Base-by-base conservation (phyloP, 2,329 filamentous ascomycete species). In the Curvularia eragrostidis region DNA sequence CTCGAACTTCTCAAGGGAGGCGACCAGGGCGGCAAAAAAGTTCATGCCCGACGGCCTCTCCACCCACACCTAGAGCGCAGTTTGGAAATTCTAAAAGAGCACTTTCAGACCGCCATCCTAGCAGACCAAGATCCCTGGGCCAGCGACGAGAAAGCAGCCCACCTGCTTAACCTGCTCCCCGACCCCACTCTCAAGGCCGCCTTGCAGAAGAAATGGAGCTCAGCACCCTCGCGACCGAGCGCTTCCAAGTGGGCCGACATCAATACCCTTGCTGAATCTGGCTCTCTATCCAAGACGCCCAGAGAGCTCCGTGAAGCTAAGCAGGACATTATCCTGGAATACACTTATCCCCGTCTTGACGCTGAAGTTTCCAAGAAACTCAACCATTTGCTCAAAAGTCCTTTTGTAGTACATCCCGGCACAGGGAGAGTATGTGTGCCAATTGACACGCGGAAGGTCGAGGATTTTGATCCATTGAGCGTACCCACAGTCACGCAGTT, bases 301-400 rank as follows among this genome's bases (percentile, higher is more conserved):
- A 87, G 84, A 62, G 87, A 89, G 2, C 84, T 99, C 12, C 84
- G 90, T 8, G 91, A 97, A 70, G 92, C 93, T 21, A 98, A 97
- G 79, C 93, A 97, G 76, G 95, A 98, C 73, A 91, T 99, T 61
- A 89, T 98, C 3, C 86, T 99, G 28, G 95, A 99, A 79, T 98
- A 99, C 79, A 97, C 95, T 6, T 99, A 99, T 77, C 95, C 95
- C 3, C 89, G 95, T 38, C 90, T 99, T 53, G 95, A 99, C 82
- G 93, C 95, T 61, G 93, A 97, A 77, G 95, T 99, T 74, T 95
- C 91, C 73, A 98, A 98, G 83, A 97, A 97, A 76, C 87, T 96
- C 56, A 98, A 97, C 80, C 95, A 99, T 84, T 87, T 99, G 84
- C 88, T 99, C 68, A 99, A 99, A 77, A 93, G 89, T 61, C 95